Conservation (phyloP, 176 grass and related monocot species). For the Triticum timopheevii region DNA sequence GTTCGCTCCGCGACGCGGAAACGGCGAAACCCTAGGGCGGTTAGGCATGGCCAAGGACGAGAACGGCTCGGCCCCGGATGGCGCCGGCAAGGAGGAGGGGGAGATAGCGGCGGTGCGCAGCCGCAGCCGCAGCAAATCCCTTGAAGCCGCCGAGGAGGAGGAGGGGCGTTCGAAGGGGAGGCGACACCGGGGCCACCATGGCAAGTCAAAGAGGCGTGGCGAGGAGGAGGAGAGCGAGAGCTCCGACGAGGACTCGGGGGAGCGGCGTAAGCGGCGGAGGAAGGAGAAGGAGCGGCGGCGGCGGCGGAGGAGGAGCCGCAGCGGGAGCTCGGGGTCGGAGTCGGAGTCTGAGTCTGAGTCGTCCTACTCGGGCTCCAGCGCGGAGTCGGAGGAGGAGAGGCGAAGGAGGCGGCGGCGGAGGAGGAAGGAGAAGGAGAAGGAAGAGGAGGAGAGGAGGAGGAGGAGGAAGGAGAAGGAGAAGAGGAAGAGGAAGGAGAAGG, state of each 20-base stretch:
- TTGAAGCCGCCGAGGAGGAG: conserved; percentile 20
- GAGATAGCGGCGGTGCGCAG: conserved; percentile 18
- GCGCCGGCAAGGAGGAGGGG: conserved; percentile 14
- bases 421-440: conserved; percentile 62
- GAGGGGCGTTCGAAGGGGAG: conserved; percentile 34
- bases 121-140: conserved; percentile 30
- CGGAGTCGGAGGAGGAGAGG: conserved; percentile 52
- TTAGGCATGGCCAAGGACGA: conserved; percentile 44
- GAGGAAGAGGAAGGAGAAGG: conserved; percentile 38
- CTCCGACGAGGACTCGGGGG: conserved; percentile 52
- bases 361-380: conserved; percentile 62
- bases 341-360: conserved; percentile 48
- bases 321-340: conserved; percentile 58
- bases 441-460: conserved; percentile 44
- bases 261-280: conserved; percentile 51
- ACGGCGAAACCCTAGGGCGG: conserved; percentile 48
- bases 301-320: conserved; percentile 30
- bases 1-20: background rate
- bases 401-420: conserved; percentile 38
- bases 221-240: conserved; percentile 34
- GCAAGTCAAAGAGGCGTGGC: conserved; percentile 52
- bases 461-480: conserved; percentile 41
- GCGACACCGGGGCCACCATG: conserved; percentile 24
- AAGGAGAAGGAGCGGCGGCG: conserved; percentile 55
- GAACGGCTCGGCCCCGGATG: conserved; percentile 25